Evolutionary conservation across 2,329 filamentous ascomycete genomes (phyloP), one percentile per base, ranked within the genome.

Genomic region (Monosporascus sp.): DNA sequence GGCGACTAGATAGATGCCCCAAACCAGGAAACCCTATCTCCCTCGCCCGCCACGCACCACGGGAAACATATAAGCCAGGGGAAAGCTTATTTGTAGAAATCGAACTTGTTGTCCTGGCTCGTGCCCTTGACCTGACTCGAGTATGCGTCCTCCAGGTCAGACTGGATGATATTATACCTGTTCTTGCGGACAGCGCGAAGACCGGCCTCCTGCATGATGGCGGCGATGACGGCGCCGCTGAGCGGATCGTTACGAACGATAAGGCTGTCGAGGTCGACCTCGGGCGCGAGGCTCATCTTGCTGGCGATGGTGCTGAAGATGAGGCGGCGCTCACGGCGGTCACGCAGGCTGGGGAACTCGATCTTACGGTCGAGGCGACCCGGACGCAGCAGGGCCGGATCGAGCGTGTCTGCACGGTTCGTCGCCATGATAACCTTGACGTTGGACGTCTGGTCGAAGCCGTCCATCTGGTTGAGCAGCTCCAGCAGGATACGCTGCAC

Each of bases 341-440:
- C 94, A 60, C 92, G 85, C 59, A 99, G 82, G 56, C 84, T 91
- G n/a, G 94, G 94, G 73, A 99, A 99, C 73, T 99, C 94, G 61
- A 99, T 99, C 81, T 99, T 99, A 68, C 94, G 83, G 74, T 99
- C 94, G 54, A 99, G 81, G 77, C 94, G 91, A 61, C 94, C 94
- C 34, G 94, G 94, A 65, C 94, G 90, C 56, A 99, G 83, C 57
- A 99, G 81, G 42, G 94, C 94, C 17, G 94, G 94, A 70, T 99
- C 94, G 60, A 99, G 82, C 6, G 94, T 99, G 72, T 97, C 94
- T 60, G 94, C 93, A 70, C 94, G 88, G 79, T 99, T 99, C 62
- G 94, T 99, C 61, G 94, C 94, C 94, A 99, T 99, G 76, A 99
- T 99, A 70, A 99, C 94, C 79, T 99, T 99, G 74, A 99, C 94